Evolutionary conservation across 2,329 filamentous ascomycete species (phyloP), one percentile per base, ranked within the genome.

Genomic region (Bimuria novae-zelandiae): DNA sequence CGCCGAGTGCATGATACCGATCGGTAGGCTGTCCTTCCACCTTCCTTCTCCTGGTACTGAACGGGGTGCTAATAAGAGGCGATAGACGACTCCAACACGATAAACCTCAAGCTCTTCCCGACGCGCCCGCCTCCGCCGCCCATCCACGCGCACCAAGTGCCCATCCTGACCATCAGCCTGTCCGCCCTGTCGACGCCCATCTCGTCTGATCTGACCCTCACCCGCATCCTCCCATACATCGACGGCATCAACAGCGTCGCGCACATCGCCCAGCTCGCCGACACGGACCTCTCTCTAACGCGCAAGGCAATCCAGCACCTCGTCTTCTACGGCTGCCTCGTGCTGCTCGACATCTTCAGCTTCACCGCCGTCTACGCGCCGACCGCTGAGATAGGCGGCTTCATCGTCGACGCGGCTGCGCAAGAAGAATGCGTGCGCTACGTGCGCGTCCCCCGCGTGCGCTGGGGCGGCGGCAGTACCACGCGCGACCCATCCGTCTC

Each of bases 1-100:
- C 69, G 92, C 90, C 69, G 94, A 99, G 77, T 96, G 92, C 80
- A 96, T 96, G 92, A 96, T 97, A 67, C 92, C 92, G 0, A 93
- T 97, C 59, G 90, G 90, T 92, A 77, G 59, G 84, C 79, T 50
- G 51, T 7, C n/a, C 17, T 25, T n/a, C 1, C n/a, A 17, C 4
- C 33, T 36, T 3, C 33, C 12, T 36, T 17, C 25, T 5, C 25
- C 11, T 21, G 25, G 16, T 21, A 27, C n/a, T n/a, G n/a, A n/a
- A n/a, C n/a, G n/a, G n/a, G n/a, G n/a, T n/a, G n/a, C n/a, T 27
- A 21, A 54, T 57, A 40, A 29, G 19, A 27, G 27, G 17, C 12
- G 16, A 19, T 63, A 92, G 92, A 96, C 73, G 91, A 96, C 62
- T 87, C 91, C 55, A 97, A 96, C 72, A 96, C 91, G 0, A 87